A percentile compares a stretch with the other conserved stretches of the same genome.
phyloP scores from a whole-genome alignment of 2,329 filamentous ascomycete species.

The Botrytis tulipae region DNA sequence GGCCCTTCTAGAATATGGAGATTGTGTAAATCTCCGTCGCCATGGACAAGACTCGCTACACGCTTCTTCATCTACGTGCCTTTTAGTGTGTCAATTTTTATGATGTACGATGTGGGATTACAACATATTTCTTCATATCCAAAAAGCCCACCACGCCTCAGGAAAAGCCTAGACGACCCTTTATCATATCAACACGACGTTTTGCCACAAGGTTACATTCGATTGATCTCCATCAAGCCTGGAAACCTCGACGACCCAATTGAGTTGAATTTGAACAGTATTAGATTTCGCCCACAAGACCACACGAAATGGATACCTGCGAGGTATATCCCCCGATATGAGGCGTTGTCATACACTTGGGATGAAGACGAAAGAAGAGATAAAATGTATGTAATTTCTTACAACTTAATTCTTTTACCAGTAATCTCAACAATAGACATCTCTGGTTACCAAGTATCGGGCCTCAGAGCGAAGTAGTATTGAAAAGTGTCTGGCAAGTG shows the following conservation, averaged over 20 bases:
- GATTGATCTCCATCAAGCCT: neutral
- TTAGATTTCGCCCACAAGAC: fast-evolving
- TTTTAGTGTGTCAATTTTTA: neutral
- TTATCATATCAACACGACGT: neutral
- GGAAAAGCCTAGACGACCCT: neutral
- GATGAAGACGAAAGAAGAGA: neutral
- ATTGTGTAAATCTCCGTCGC: neutral
- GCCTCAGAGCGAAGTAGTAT: neutral
- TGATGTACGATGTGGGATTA: neutral
- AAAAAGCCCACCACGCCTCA: fast-evolving
- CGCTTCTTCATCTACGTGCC: neutral
- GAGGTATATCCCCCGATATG: neutral
- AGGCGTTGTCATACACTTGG: neutral
- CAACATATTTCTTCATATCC: neutral
- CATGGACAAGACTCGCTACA: neutral
- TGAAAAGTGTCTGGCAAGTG: neutral
- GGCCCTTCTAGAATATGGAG: neutral
- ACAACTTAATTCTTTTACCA: neutral
- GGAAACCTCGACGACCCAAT: neutral
- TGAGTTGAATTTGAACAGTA: neutral
- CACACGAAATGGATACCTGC: fast-evolving
- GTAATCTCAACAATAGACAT: neutral
- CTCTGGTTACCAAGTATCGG: neutral
- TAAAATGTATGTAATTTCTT: neutral
- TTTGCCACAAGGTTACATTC: neutral